Conservation (phyloP, 495 filamentous ascomycete species). For the Aspergillus nanangensis region DNA sequence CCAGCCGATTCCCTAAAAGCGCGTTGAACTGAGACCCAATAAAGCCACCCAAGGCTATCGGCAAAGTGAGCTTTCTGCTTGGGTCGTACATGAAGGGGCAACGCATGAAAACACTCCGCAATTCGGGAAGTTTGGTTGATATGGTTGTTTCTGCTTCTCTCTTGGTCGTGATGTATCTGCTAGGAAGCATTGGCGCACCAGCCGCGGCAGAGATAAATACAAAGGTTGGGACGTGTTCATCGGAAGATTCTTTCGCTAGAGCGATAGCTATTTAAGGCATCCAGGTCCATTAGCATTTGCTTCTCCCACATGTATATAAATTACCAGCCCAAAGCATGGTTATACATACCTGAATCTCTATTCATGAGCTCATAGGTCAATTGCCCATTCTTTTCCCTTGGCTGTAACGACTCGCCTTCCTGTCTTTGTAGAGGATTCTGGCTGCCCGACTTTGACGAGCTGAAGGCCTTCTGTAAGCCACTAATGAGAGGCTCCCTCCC, state of each 20-base stretch:
- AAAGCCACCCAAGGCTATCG: conserved; percentile 69
- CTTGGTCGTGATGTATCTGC: conserved; percentile 87
- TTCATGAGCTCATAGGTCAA: conserved; percentile 98
- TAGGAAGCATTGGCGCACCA: conserved; percentile 76
- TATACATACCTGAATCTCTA: conserved; percentile 64
- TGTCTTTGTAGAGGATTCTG: conserved; percentile 61
- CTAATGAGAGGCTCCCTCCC: conserved; percentile 72
- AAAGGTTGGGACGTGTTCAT: conserved; percentile 62
- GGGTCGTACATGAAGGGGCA: conserved; percentile 88
- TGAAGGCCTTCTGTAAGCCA: conserved; percentile 74
- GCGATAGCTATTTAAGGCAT: conserved; percentile 51
- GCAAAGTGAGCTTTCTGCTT: conserved; percentile 75
- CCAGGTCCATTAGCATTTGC: too few relatives aligned
- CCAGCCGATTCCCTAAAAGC: conserved; percentile 66
- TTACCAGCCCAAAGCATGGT: not conserved
- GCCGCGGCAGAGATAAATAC: conserved; percentile 85
- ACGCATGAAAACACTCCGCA: conserved; percentile 78
- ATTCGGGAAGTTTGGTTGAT: conserved; percentile 58
- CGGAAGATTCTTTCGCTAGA: conserved; percentile 74
- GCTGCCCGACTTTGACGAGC: conserved; percentile 56
- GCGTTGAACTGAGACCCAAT: conserved; percentile 68
- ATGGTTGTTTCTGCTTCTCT: conserved; percentile 84
- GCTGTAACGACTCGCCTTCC: conserved; percentile 53
- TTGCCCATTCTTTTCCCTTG: conserved; percentile 65
- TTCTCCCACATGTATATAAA: too few relatives aligned